phyloP scores from a whole-genome alignment of 2,329 filamentous ascomycete species.

The Fusarium heterosporum region DNA sequence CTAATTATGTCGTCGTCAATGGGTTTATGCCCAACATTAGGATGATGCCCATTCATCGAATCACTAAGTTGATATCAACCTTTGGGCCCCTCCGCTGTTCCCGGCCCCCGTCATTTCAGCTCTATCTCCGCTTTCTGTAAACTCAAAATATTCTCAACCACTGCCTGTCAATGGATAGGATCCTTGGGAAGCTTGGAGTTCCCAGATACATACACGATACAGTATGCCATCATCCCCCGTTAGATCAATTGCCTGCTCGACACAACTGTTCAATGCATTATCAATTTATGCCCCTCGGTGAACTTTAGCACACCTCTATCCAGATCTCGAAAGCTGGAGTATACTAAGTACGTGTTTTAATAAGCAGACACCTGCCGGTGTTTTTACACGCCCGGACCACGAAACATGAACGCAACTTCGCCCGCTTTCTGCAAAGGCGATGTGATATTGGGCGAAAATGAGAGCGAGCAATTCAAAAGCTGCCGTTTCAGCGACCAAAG shows the following conservation, averaged over 20 bases:
- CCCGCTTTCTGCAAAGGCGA: constrained; percentile 26
- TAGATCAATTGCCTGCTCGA: constrained; percentile 25
- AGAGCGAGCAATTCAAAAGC: constrained; percentile 11
- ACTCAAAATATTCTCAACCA: constrained; percentile 41
- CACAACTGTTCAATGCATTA: constrained; percentile 8
- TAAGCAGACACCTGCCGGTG: constrained; percentile 23
- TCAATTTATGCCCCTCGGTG: constrained; percentile 14
- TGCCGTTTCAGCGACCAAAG: constrained; percentile 24
- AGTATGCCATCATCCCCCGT: constrained; percentile 17
- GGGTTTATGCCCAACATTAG: constrained; percentile 22
- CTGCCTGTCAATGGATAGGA: constrained; percentile 28
- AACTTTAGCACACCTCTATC: constrained; percentile 13
- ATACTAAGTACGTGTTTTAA: constrained; percentile 5
- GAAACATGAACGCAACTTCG: constrained; percentile 29
- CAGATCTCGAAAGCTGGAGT: neutral
- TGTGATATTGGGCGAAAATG: constrained; percentile 24
- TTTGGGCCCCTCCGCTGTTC: constrained; percentile 15
- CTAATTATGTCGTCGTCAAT: constrained; percentile 34
- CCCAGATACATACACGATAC: constrained; percentile 3
- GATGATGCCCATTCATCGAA: constrained; percentile 31
- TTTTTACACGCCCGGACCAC: constrained; percentile 14
- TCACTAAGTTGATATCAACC: constrained; percentile 11
- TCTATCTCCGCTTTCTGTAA: constrained; percentile 36
- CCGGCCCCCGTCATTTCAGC: constrained; percentile 40
- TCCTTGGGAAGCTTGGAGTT: constrained; percentile 24